Conservation (phyloP, 306 rosid genomes). For the barrel medic (Medicago truncatula) region MtrunA17r5.0-ANR NC_053047.1:15571001-15571500, state of each 20-base stretch:
- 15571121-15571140: not conserved
- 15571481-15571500: too few relatives aligned
- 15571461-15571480: not conserved
- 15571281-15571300: not conserved
- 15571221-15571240: not conserved
- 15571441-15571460: not conserved
- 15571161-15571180: not conserved
- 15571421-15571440: not conserved
- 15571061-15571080: too few relatives aligned
- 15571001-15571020: not conserved
- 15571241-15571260: not conserved
- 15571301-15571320: too few relatives aligned
- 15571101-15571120: not conserved
- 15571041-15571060: slow-evolving; percentile 1
- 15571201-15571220: not conserved
- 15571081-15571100: not conserved
- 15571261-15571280: not conserved
- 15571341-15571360: too few relatives aligned
- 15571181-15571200: slow-evolving; percentile 1
- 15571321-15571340: too few relatives aligned
- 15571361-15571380: not conserved
- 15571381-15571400: not conserved
- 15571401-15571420: too few relatives aligned
- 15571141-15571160: not conserved
- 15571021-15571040: slow-evolving; percentile 4